Evolutionary conservation across 345 rosid species (phyloP).

Genomic region (Arabidopsis suecica): DNA sequence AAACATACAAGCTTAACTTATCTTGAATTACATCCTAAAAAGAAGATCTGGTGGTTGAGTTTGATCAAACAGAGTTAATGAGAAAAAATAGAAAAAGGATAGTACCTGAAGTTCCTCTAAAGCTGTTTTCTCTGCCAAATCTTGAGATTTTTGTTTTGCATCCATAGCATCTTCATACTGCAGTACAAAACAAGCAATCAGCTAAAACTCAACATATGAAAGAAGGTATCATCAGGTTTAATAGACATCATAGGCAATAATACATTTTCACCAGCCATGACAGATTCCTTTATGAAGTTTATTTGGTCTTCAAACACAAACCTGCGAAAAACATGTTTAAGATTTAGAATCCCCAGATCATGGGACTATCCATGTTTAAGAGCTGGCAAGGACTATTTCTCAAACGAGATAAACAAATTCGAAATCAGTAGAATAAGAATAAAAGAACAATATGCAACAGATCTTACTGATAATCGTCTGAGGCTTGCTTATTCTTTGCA

Average conservation of each 20-base stretch:
- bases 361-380: constrained; percentile 13
- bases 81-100: constrained; percentile 10
- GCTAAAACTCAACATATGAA: constrained; percentile 25
- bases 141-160: constrained; percentile 50
- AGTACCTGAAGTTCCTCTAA: constrained; percentile 83
- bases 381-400: constrained; percentile 10
- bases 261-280: constrained; percentile 88
- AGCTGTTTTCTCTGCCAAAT: constrained; percentile 63
- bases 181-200: constrained; percentile 30
- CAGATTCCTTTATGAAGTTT: constrained; percentile 82
- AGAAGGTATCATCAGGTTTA: constrained; percentile 17
- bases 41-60: constrained; percentile 18
- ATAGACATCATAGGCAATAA: constrained; percentile 38
- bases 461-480: constrained; percentile 84
- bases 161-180: constrained; percentile 60
- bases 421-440: not conserved
- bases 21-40: constrained; percentile 5
- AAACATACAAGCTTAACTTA: constrained; percentile 13
- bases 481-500: constrained; percentile 70
- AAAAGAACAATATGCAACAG: constrained; percentile 20
- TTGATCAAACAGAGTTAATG: constrained; percentile 15
- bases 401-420: constrained; percentile 25
- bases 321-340: constrained; percentile 42
- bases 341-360: constrained; percentile 19
- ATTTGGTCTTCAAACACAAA: constrained; percentile 97